phyloP scores from a whole-genome alignment of 768 basidiomycete species.

The Leccinum truebloodii region DNA sequence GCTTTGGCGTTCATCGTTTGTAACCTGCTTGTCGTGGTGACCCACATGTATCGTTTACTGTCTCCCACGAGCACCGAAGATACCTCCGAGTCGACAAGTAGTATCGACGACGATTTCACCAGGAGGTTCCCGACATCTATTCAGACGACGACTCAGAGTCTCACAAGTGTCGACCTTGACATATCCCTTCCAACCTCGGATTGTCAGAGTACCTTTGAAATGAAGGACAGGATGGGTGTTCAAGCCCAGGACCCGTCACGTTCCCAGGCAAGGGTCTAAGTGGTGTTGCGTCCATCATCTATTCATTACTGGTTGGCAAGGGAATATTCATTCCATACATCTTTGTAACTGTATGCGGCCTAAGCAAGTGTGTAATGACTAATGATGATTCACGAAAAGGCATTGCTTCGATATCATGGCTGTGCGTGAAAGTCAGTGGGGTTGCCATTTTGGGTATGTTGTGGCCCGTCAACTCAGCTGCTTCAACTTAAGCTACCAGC shows the following conservation, averaged over 20 bases:
- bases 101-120: constrained; percentile 21
- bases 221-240: neutral
- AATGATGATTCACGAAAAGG: no score
- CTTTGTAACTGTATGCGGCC: no score
- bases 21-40: constrained; percentile 26
- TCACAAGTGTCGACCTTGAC: constrained; percentile 15
- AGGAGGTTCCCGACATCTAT: neutral
- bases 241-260: neutral
- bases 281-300: no score
- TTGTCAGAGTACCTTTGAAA: neutral
- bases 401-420: no score
- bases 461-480: no score
- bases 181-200: neutral
- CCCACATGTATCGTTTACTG: constrained; percentile 17
- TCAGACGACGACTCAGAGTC: neutral
- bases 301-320: neutral
- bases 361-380: no score
- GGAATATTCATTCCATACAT: neutral
- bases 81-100: neutral
- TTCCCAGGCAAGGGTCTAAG: no score
- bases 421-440: no score
- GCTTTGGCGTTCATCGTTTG: constrained; percentile 21
- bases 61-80: neutral
- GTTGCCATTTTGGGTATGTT: neutral
- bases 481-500: no score